Evolutionary conservation across 2,329 filamentous ascomycete genomes (phyloP).

Genomic region (Neonectria punicea): DNA sequence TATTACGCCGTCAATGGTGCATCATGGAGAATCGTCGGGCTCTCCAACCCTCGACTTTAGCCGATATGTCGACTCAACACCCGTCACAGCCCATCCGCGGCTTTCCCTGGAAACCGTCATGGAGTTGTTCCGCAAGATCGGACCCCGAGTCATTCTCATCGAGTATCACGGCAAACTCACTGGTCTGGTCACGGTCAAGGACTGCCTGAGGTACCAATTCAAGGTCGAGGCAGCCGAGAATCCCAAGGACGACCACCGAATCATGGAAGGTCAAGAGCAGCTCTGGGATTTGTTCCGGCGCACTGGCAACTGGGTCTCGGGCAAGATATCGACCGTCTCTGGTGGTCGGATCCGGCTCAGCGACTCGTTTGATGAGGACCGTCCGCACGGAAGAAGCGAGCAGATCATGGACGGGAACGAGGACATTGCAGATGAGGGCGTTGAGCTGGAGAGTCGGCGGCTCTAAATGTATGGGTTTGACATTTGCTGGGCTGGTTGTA

Average conservation of each 20-base stretch:
- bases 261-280: constrained; percentile 69
- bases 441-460: constrained; percentile 56
- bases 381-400: constrained; percentile 57
- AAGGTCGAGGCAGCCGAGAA: constrained; percentile 90
- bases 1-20: constrained; percentile 36
- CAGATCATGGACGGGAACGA: constrained; percentile 56
- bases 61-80: constrained; percentile 88
- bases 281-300: constrained; percentile 69
- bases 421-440: constrained; percentile 52
- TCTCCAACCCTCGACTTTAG: constrained; percentile 79
- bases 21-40: constrained; percentile 31
- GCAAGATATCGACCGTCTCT: constrained; percentile 62
- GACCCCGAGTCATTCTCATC: constrained; percentile 90
- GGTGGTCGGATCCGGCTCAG: constrained; percentile 68
- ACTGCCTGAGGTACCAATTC: constrained; percentile 97
- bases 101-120: constrained; percentile 96
- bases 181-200: constrained; percentile 94
- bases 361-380: constrained; percentile 49
- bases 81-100: constrained; percentile 89
- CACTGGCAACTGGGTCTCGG: constrained; percentile 68
- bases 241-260: constrained; percentile 66
- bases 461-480: constrained; percentile 18
- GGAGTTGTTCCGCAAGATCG: constrained; percentile 98
- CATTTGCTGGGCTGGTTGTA: constrained; percentile 6
- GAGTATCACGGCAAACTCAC: constrained; percentile 87